These are phyloP conservation scores for Rhizopus sp. DNA, from an alignment of 371 early-diverging fungal genomes.

Conservation along the genomic window DNA sequence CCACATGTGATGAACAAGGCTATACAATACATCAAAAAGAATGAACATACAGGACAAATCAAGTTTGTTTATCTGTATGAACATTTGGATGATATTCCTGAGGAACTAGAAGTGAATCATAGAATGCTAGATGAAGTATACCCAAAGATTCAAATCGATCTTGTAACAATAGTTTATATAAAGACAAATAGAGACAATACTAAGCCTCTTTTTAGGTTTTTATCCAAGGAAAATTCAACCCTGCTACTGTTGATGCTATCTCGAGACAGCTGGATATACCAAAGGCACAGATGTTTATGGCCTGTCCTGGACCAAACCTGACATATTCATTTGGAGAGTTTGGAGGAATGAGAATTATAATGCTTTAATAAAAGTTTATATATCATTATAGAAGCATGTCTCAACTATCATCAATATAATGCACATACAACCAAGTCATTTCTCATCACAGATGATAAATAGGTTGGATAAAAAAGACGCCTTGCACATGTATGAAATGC, in stretches of 20 bases:
- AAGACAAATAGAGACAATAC: background rate
- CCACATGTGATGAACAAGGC: conserved; percentile 63
- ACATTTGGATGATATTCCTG: conserved; percentile 36
- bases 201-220: conserved; percentile 26
- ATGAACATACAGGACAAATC: conserved; percentile 49
- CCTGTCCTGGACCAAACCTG: conserved; percentile 44
- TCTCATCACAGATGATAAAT: background rate
- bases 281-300: conserved; percentile 51
- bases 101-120: conserved; percentile 45
- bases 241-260: conserved; percentile 48
- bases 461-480: background rate
- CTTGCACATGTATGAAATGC: background rate
- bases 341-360: conserved; percentile 50
- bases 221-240: conserved; percentile 46
- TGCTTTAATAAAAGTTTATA: conserved; percentile 27
- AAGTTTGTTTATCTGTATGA: conserved; percentile 52
- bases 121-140: conserved; percentile 50
- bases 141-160: conserved; percentile 54
- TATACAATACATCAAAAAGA: conserved; percentile 50
- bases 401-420: background rate
- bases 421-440: background rate
- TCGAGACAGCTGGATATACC: conserved; percentile 43
- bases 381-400: background rate
- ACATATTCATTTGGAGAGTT: conserved; percentile 42
- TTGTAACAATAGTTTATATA: conserved; percentile 24